Conservation (phyloP, 2,329 filamentous ascomycete genomes). For the Sclerotinia subarctica region DNA sequence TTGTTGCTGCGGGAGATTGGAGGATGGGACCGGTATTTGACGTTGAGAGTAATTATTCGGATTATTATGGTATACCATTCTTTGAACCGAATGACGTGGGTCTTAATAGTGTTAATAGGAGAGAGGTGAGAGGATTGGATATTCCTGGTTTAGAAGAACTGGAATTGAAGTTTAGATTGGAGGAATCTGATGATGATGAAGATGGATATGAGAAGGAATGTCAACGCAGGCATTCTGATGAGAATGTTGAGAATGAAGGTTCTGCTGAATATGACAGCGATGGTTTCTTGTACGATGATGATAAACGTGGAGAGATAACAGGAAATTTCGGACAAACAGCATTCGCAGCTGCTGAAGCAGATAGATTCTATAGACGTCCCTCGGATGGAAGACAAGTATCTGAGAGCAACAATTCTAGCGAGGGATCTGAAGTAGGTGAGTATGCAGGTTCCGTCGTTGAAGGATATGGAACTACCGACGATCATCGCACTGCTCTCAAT, state of each 20-base stretch:
- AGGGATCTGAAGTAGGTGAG: neutral
- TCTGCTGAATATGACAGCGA: constrained; percentile 1
- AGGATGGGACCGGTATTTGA: constrained; percentile 12
- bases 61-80: constrained; percentile 13
- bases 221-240: neutral
- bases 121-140: neutral
- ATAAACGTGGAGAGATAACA: neutral
- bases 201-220: neutral
- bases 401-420: neutral
- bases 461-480: constrained; percentile 1
- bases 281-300: neutral
- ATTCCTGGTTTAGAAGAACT: neutral
- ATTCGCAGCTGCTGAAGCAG: neutral
- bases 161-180: neutral
- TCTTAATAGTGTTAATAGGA: neutral
- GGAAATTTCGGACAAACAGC: neutral
- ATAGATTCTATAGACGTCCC: neutral
- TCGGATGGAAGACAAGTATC: neutral
- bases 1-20: constrained; percentile 16
- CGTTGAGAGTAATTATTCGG: constrained; percentile 13
- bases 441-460: constrained; percentile 7
- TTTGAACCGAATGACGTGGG: constrained; percentile 8
- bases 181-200: neutral
- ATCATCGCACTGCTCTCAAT: neutral
- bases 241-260: neutral